Percentiles rank a stretch among this genome's conserved stretches.
Evolutionary conservation across 2,329 filamentous ascomycete species (phyloP).

Genomic region (Amesomyces nigricolor): DNA sequence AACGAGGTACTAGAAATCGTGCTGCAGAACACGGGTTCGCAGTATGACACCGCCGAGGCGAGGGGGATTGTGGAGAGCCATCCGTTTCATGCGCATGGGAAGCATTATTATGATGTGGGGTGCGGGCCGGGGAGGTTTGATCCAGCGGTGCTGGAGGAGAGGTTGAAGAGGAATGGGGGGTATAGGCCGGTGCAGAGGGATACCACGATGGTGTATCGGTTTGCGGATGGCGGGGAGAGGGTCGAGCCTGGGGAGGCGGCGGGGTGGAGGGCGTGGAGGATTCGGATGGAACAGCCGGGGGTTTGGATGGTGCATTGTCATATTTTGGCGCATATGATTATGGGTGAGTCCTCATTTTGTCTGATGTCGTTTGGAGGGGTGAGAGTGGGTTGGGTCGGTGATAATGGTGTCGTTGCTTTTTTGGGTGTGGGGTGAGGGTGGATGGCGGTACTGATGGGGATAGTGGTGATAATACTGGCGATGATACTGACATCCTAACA

Average conservation of each 20-base stretch:
- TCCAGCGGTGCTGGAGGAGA: conserved; percentile 42
- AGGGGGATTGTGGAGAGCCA: conserved; percentile 41
- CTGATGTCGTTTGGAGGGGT: too few species aligned
- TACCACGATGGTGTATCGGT: conserved; percentile 53
- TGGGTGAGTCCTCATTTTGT: conserved; percentile 37
- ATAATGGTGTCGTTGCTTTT: too few species aligned
- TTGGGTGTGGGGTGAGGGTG: too few species aligned
- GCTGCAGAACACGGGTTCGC: conserved; percentile 27
- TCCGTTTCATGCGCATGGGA: conserved; percentile 51
- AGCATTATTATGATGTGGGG: conserved; percentile 50
- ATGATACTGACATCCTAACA: conserved; percentile 6
- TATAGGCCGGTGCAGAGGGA: conserved; percentile 38
- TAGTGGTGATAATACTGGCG: background rate
- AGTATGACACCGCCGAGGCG: conserved; percentile 36
- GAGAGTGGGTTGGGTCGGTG: too few species aligned
- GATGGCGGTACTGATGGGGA: too few species aligned
- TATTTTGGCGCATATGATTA: conserved; percentile 52
- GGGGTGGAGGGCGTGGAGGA: conserved; percentile 58
- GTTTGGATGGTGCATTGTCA: conserved; percentile 61
- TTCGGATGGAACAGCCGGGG: conserved; percentile 45
- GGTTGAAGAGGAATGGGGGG: conserved; percentile 28
- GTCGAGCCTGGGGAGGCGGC: conserved; percentile 37
- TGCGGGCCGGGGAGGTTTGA: conserved; percentile 50
- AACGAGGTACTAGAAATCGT: conserved; percentile 54
- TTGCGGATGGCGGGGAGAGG: conserved; percentile 32